phyloP scores from a whole-genome alignment of 148 eudicot genomes.

The Rheum nobile region DNA sequence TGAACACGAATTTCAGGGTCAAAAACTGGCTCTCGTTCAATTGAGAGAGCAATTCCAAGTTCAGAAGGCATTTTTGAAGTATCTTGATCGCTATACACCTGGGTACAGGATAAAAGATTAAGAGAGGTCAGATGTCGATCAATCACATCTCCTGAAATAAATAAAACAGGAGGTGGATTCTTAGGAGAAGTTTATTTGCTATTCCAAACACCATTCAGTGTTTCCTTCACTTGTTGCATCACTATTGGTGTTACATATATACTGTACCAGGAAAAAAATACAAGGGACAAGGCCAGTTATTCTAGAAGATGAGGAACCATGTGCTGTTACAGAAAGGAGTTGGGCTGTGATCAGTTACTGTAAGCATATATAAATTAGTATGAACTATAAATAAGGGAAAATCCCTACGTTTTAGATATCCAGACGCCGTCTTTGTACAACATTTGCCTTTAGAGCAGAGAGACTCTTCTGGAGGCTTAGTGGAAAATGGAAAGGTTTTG shows the following conservation, averaged over 20 bases:
- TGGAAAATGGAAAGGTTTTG: too few relatives aligned
- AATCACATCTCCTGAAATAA: background rate
- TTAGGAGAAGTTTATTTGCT: background rate
- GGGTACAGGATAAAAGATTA: background rate
- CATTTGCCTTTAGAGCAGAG: too few relatives aligned
- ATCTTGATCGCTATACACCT: constrained; percentile 78
- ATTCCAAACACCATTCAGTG: background rate
- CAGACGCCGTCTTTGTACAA: too few relatives aligned
- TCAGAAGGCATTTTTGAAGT: constrained; percentile 91
- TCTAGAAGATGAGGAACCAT: too few relatives aligned
- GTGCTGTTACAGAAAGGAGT: too few relatives aligned
- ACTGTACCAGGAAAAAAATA: too few relatives aligned
- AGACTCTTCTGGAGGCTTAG: too few relatives aligned
- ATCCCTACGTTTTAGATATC: too few relatives aligned
- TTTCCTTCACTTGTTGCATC: background rate
- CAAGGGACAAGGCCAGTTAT: too few relatives aligned
- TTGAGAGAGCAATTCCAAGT: constrained; percentile 77
- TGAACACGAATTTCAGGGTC: constrained; percentile 84
- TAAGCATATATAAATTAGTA: too few relatives aligned
- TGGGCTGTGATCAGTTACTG: too few relatives aligned
- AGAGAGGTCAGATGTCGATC: background rate
- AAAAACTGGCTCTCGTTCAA: constrained; percentile 70
- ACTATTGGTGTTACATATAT: background rate
- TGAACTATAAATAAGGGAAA: too few relatives aligned
- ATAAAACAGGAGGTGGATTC: background rate